Evolutionary conservation across 352 stramenopile genomes (phyloP), one percentile per base, ranked within the genome.

Genomic region (Globisporangium yorkense): DNA sequence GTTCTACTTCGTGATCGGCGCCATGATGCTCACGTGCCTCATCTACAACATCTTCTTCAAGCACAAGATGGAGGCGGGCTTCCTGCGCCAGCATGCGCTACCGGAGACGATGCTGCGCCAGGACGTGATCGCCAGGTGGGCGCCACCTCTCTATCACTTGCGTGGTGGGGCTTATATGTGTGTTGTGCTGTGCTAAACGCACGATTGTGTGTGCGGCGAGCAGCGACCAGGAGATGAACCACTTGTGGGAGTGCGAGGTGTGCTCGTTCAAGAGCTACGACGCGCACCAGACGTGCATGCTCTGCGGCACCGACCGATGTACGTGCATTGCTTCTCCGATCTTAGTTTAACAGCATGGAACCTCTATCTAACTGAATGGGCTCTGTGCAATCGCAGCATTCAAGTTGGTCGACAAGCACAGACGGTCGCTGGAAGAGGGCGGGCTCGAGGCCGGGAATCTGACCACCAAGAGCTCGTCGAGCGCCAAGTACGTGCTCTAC

Each of bases 231-330:
- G 80, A 92, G 56, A 91, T 92, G 73, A 89, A 79, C 43, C 79
- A 73, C 16, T 59, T 94, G 10, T 97, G 89, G 89, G 80, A 92
- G 55, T 97, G 89, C 61, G 82, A 92, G n/a, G 88, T 97, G n/a
- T 97, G 89, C 61, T 88, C 75, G 39, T 97, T 97, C 63, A 95
- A 96, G 67, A 97, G 92, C 70, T 92, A 94, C 65, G 82, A 92
- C 18, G 77, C 83, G 0, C 87, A 92, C 56, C 72, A 84, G 59
- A 92, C 76, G 9, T 97, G 89, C 67, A 94, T 93, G 73, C 66
- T 97, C 16, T 97, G 89, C 62, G 89, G 89, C 45, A 96, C 82
- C 0, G 86, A 96, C 50, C 61, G 79, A 40, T 79, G 69, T 83
- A 72, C 49, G 74, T 74, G 3, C 13, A 7, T 5, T 57, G 35